phyloP scores from a whole-genome alignment of 805 yeast species.

The Diddensiella caesifluorescens region DNA sequence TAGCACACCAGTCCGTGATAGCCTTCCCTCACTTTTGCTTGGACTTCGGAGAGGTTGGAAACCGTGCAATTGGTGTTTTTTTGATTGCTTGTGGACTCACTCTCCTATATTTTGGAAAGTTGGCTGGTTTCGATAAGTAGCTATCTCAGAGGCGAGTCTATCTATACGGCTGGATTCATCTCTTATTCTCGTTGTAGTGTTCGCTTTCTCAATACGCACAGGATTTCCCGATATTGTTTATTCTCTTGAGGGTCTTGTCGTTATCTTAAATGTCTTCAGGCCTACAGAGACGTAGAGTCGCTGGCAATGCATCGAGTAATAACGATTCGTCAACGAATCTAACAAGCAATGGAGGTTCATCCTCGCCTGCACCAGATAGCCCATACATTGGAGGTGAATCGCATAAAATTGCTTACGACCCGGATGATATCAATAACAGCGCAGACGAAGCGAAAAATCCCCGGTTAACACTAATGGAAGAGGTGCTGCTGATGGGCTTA shows the following conservation, averaged over 20 bases:
- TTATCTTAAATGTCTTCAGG: constrained; percentile 17
- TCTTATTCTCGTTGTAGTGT: no score
- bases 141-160: no score
- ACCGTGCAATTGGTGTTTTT: no score
- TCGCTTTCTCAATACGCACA: no score
- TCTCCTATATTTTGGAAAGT: no score
- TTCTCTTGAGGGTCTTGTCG: background rate
- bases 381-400: constrained; percentile 24
- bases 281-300: constrained; percentile 27
- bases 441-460: constrained; percentile 52
- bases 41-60: no score
- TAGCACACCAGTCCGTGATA: no score
- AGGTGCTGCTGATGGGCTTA: constrained; percentile 85
- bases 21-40: no score
- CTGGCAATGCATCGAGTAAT: constrained; percentile 15
- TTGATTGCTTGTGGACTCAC: no score
- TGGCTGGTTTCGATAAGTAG: no score
- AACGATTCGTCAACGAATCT: constrained; percentile 8
- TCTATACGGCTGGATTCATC: no score
- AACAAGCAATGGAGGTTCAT: constrained; percentile 2
- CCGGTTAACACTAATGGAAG: constrained; percentile 88
- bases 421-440: constrained; percentile 51
- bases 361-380: constrained; percentile 3
- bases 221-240: no score
- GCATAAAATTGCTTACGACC: constrained; percentile 78